phyloP scores from a whole-genome alignment of 2,329 filamentous ascomycete species.

The Gaeumannomyces sp. region DNA sequence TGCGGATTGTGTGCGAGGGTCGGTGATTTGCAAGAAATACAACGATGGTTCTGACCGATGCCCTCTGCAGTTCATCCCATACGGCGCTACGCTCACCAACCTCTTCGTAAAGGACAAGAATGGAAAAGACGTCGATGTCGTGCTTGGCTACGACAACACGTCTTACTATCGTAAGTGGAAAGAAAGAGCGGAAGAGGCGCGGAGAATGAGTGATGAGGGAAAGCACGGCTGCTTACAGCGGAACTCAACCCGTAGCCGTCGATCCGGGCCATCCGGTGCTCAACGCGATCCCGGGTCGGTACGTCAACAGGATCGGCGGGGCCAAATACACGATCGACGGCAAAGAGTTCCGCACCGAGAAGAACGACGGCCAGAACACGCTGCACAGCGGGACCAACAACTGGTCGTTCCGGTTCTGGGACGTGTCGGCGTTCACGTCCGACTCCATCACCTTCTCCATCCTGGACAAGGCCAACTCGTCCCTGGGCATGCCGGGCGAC shows the following conservation, averaged over 20 bases:
- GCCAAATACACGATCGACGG: conserved; percentile 48
- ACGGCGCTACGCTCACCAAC: conserved; percentile 56
- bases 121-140: conserved; percentile 55
- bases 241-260: conserved; percentile 24
- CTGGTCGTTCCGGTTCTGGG: conserved; percentile 59
- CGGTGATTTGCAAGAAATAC: too few relatives aligned
- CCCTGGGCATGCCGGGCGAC: conserved; percentile 54
- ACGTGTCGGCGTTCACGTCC: conserved; percentile 46
- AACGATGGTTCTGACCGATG: neutral
- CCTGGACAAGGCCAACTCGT: conserved; percentile 50
- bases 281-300: conserved; percentile 56
- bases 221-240: neutral
- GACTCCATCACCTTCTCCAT: conserved; percentile 58
- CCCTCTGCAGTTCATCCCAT: conserved; percentile 43
- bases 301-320: conserved; percentile 59
- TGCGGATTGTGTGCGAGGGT: too few relatives aligned
- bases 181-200: neutral
- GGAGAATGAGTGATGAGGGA: neutral
- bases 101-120: conserved; percentile 58
- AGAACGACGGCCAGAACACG: conserved; percentile 49
- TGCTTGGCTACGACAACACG: conserved; percentile 58
- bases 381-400: conserved; percentile 54
- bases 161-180: conserved; percentile 43
- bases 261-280: conserved; percentile 51
- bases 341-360: conserved; percentile 43